Evolutionary conservation across 2,329 filamentous ascomycete species (phyloP).

Genomic region (Colletotrichum musicola): DNA sequence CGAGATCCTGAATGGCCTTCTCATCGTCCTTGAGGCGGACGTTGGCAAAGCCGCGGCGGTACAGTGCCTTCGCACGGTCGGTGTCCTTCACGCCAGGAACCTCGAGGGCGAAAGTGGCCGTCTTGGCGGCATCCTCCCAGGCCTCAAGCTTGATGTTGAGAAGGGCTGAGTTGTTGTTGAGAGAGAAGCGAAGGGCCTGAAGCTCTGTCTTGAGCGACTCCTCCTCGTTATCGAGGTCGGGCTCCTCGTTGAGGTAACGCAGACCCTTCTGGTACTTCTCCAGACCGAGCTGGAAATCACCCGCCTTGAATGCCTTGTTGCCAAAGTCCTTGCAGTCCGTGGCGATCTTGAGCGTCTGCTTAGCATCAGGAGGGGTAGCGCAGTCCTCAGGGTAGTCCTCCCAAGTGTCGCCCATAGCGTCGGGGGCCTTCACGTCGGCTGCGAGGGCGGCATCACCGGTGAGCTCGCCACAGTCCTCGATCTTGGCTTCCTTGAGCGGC

Average conservation of each 20-base stretch:
- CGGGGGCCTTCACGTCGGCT: slow-evolving; percentile 76
- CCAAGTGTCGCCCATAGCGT: slow-evolving; percentile 89
- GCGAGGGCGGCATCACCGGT: slow-evolving; percentile 76
- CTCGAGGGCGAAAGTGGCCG: slow-evolving; percentile 80
- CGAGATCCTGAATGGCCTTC: slow-evolving; percentile 78
- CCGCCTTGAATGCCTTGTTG: slow-evolving; percentile 90
- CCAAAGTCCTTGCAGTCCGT: slow-evolving; percentile 90
- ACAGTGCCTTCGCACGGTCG: slow-evolving; percentile 91
- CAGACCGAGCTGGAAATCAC: slow-evolving; percentile 77
- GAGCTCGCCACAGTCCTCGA: slow-evolving; percentile 89
- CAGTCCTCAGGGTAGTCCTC: slow-evolving; percentile 97
- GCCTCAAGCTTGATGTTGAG: slow-evolving; percentile 84
- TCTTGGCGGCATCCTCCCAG: slow-evolving; percentile 77
- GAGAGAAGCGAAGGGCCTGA: slow-evolving; percentile 78
- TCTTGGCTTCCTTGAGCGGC: slow-evolving; percentile 78
- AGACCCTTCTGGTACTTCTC: slow-evolving; percentile 96
- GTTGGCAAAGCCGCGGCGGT: slow-evolving; percentile 82
- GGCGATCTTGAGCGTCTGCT: slow-evolving; percentile 82
- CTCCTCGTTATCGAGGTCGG: slow-evolving; percentile 78
- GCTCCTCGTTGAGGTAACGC: slow-evolving; percentile 89
- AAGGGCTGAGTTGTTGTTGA: slow-evolving; percentile 91
- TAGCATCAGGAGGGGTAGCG: slow-evolving; percentile 70
- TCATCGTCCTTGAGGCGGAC: slow-evolving; percentile 88
- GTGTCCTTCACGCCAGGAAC: slow-evolving; percentile 74
- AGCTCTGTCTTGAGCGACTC: slow-evolving; percentile 76